Percentiles rank a stretch among this genome's conserved stretches.
Conservation (phyloP, 108 stramenopile species). For the Nannochloropsis salina region DNA sequence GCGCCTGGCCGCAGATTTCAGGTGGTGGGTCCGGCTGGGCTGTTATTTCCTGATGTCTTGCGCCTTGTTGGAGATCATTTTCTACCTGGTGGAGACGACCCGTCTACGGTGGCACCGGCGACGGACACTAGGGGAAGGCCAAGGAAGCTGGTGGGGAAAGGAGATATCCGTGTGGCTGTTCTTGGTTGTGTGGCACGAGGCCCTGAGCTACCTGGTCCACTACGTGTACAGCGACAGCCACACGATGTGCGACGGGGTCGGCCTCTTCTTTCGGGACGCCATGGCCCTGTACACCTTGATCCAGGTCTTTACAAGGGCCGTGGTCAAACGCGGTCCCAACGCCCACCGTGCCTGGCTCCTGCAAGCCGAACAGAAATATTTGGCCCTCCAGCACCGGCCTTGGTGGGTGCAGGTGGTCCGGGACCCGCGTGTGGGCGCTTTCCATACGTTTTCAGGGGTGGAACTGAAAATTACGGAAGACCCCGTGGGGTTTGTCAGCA, state of each 20-base stretch:
- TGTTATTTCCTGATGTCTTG: neutral
- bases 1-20: neutral
- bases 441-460: neutral
- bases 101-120: neutral
- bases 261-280: neutral
- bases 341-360: neutral
- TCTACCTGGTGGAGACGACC: neutral
- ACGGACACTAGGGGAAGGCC: neutral
- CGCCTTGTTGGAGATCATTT: neutral
- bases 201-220: neutral
- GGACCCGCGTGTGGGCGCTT: neutral
- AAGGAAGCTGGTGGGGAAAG: neutral
- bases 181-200: constrained; percentile 16
- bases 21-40: neutral
- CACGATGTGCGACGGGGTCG: constrained; percentile 16
- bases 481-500: neutral
- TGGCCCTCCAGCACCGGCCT: neutral
- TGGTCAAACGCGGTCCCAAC: neutral
- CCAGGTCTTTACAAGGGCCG: neutral
- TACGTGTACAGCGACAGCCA: neutral
- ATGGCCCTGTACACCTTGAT: neutral
- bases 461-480: neutral
- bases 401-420: neutral
- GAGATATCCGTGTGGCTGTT: neutral
- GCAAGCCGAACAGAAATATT: neutral